Conservation (phyloP, 2,329 filamentous ascomycete species). For the Fusarium sulawesiense region DNA sequence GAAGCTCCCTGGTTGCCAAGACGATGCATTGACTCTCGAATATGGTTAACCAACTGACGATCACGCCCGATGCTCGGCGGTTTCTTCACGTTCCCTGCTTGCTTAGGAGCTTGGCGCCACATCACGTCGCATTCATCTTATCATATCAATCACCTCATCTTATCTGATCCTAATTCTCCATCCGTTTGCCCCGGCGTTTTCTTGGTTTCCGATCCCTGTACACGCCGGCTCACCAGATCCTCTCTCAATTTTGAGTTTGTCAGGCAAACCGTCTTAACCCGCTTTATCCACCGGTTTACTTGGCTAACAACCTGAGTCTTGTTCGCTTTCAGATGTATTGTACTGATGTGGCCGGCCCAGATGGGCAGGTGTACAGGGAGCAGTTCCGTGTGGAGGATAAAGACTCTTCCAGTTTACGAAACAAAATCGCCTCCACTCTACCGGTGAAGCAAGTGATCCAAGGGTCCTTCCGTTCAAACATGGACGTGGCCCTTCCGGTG, state of each 20-base stretch:
- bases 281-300: slow-evolving; percentile 1
- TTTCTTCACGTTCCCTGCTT: slow-evolving; percentile 1
- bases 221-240: neutral
- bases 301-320: neutral
- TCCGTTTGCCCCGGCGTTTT: neutral
- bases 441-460: neutral
- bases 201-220: slow-evolving; percentile 12
- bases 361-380: neutral
- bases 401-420: slow-evolving; percentile 6
- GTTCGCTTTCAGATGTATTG: neutral
- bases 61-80: slow-evolving; percentile 13
- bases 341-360: neutral
- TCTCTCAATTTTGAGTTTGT: neutral
- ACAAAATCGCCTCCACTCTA: slow-evolving; percentile 4
- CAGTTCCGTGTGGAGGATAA: slow-evolving; percentile 1
- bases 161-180: slow-evolving; percentile 34
- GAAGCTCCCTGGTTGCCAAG: slow-evolving; percentile 3
- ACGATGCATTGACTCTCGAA: neutral
- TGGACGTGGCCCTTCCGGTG: slow-evolving; percentile 1
- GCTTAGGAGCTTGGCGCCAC: slow-evolving; percentile 5
- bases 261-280: slow-evolving; percentile 7
- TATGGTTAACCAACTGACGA: slow-evolving; percentile 6
- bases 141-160: slow-evolving; percentile 40
- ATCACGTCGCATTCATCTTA: slow-evolving; percentile 26
- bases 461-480: neutral